phyloP scores from a whole-genome alignment of 805 yeast species.

The Scheffersomyces spartinae region DNA sequence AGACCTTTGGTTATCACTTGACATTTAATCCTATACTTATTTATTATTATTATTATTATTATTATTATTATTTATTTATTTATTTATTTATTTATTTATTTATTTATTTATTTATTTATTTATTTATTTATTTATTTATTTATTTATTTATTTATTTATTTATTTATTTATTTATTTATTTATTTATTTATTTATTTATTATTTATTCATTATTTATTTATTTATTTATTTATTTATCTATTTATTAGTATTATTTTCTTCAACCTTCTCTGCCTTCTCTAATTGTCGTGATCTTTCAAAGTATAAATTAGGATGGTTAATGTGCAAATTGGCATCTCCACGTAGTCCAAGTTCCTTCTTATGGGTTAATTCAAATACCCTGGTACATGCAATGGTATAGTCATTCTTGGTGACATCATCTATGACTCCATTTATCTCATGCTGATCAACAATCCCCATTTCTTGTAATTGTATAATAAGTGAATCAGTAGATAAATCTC shows the following conservation, averaged over 20 bases:
- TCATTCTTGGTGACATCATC: constrained; percentile 61
- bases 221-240: too few species aligned
- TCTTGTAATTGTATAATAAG: constrained; percentile 42
- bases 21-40: too few species aligned
- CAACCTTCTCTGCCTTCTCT: constrained; percentile 21
- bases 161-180: too few species aligned
- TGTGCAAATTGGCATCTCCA: constrained; percentile 36
- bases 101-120: constrained; percentile 2
- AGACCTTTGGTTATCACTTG: constrained; percentile 23
- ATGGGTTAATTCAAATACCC: constrained; percentile 71
- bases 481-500: constrained; percentile 60
- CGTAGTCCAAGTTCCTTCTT: constrained; percentile 26
- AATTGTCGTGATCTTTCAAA: constrained; percentile 64
- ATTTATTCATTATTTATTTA: too few species aligned
- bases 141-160: too few species aligned
- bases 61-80: too few species aligned
- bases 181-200: not conserved
- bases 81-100: too few species aligned
- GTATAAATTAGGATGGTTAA: constrained; percentile 81
- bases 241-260: not conserved
- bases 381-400: constrained; percentile 79
- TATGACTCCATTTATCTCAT: constrained; percentile 44
- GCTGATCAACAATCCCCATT: constrained; percentile 56
- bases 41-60: too few species aligned
- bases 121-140: too few species aligned